Evolutionary conservation across 257 asterid genomes (phyloP).

Genomic region (Lantana camara): DNA sequence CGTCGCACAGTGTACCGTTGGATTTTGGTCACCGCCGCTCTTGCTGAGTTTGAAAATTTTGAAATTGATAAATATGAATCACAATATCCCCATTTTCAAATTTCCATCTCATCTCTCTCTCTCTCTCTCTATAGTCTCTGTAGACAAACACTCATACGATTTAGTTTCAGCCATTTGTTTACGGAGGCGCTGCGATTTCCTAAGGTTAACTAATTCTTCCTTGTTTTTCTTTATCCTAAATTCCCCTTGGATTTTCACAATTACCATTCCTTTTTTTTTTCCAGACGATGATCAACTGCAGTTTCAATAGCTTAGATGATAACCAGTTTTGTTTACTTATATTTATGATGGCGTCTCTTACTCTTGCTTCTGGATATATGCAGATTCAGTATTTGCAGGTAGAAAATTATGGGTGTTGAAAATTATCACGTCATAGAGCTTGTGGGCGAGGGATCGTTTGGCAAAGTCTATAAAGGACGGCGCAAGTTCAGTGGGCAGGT

Average conservation of each 20-base stretch:
- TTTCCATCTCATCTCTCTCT: slow-evolving; percentile 1
- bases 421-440: slow-evolving; percentile 91
- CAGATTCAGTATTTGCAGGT: slow-evolving; percentile 17
- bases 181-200: slow-evolving; percentile 12
- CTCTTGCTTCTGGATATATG: neutral
- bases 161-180: neutral
- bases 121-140: slow-evolving; percentile 11
- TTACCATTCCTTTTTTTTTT: too few species aligned
- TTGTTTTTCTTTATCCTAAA: neutral
- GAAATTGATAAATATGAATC: neutral
- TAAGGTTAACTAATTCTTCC: neutral
- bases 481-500: slow-evolving; percentile 96
- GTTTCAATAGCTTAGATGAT: slow-evolving; percentile 18
- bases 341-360: neutral
- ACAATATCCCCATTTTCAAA: slow-evolving; percentile 19
- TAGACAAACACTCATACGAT: neutral
- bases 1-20: slow-evolving; percentile 6
- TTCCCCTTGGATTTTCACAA: neutral
- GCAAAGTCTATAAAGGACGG: slow-evolving; percentile 96
- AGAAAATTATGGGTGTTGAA: slow-evolving; percentile 71
- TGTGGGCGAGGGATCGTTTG: slow-evolving; percentile 98
- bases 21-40: too few species aligned
- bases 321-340: neutral
- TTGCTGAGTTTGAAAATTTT: slow-evolving; percentile 29
- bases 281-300: slow-evolving; percentile 11